A percentile compares a stretch with the other conserved stretches of the same genome.
Evolutionary conservation across 1,284 basidiomycete species (phyloP).

Genomic region (Taiwanofungus camphoratus): DNA sequence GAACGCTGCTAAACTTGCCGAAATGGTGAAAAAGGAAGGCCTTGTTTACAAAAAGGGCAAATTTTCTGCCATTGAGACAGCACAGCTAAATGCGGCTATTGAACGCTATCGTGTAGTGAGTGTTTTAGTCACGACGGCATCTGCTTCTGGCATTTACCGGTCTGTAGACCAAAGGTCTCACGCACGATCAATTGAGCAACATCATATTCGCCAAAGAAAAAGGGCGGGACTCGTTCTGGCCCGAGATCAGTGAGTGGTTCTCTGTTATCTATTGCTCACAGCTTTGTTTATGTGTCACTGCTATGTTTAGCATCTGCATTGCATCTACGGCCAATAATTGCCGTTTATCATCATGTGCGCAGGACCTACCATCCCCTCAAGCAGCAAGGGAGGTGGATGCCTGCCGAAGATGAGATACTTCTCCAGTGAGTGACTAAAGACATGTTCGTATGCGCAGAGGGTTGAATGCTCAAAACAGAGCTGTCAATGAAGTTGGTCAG

Average conservation of each 20-base stretch:
- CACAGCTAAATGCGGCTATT: constrained; percentile 57
- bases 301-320: constrained; percentile 50
- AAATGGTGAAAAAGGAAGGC: constrained; percentile 63
- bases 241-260: constrained; percentile 60
- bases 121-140: constrained; percentile 9
- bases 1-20: constrained; percentile 56
- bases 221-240: constrained; percentile 66
- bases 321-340: constrained; percentile 68
- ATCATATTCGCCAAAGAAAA: constrained; percentile 66
- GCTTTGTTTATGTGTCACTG: constrained; percentile 2
- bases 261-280: constrained; percentile 4
- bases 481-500: constrained; percentile 63
- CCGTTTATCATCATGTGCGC: constrained; percentile 77
- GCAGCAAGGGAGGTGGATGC: constrained; percentile 65
- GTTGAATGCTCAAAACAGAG: constrained; percentile 33
- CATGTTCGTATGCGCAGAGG: neutral
- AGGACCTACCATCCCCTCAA: constrained; percentile 62
- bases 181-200: constrained; percentile 47
- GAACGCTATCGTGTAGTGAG: constrained; percentile 56
- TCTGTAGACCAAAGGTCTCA: constrained; percentile 40
- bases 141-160: constrained; percentile 10
- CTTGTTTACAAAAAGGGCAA: constrained; percentile 81
- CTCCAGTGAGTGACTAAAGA: constrained; percentile 41
- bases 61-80: constrained; percentile 72
- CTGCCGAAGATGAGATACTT: constrained; percentile 61